Percentiles rank a stretch among this genome's conserved stretches.
Evolutionary conservation across 257 asterid genomes (phyloP).

Genomic region (Penstemon newberryi): DNA sequence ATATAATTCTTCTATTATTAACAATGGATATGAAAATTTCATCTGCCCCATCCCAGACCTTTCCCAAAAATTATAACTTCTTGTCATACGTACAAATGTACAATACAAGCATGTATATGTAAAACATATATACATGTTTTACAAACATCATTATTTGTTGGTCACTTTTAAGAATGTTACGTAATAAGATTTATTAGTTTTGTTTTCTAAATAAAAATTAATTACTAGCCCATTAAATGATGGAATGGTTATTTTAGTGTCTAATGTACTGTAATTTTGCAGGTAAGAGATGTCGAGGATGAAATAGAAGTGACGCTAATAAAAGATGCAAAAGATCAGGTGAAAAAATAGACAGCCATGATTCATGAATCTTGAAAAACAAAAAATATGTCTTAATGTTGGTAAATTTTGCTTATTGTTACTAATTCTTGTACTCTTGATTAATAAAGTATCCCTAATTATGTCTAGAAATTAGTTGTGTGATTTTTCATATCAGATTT

Average conservation of each 20-base stretch:
- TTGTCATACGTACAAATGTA: too few species aligned
- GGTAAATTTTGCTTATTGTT: background rate
- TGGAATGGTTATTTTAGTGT: background rate
- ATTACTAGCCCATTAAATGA: background rate
- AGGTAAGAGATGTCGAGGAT: constrained; percentile 36
- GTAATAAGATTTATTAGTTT: too few species aligned
- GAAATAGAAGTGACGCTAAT: constrained; percentile 25
- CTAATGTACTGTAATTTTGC: background rate
- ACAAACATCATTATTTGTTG: too few species aligned
- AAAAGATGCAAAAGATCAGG: constrained; percentile 19
- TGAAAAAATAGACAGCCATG: background rate
- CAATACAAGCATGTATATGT: too few species aligned
- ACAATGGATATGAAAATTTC: background rate
- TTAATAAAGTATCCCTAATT: background rate
- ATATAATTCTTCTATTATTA: background rate
- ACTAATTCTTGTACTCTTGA: background rate
- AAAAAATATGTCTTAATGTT: background rate
- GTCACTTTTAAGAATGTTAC: too few species aligned
- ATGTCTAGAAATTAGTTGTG: background rate
- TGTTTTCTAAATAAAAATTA: too few species aligned
- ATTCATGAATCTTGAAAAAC: background rate
- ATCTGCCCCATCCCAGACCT: background rate
- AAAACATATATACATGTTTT: too few species aligned
- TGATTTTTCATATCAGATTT: background rate
- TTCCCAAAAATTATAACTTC: background rate